Percentiles rank a stretch among this genome's conserved stretches.
Evolutionary conservation across 2,329 filamentous ascomycete species (phyloP).

Genomic region (Thermomyces lanuginosus): DNA sequence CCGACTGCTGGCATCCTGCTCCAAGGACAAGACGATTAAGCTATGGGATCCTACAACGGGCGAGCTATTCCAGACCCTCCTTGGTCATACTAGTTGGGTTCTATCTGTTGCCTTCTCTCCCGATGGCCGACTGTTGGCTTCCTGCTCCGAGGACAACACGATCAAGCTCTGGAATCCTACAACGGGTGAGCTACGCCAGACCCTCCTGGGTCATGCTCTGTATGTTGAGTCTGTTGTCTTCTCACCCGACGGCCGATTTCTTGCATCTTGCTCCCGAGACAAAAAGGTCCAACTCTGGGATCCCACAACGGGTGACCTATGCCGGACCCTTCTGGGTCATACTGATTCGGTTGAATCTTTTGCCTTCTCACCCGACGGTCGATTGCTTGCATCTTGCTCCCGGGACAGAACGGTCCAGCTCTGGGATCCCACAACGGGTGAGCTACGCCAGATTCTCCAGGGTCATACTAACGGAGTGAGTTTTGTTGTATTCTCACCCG

Average conservation of each 20-base stretch:
- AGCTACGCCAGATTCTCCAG: not conserved
- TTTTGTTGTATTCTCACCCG: not conserved
- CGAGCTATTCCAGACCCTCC: not conserved
- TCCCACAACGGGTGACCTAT: not conserved
- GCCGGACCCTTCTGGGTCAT: not conserved
- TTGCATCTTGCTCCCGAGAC: slow-evolving; percentile 11
- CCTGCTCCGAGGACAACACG: slow-evolving; percentile 6
- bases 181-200: slow-evolving; percentile 7
- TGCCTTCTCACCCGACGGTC: slow-evolving; percentile 1
- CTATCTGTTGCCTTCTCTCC: slow-evolving; percentile 13
- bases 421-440: slow-evolving; percentile 1
- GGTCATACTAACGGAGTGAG: not conserved
- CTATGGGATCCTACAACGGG: slow-evolving; percentile 7
- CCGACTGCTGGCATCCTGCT: slow-evolving; percentile 9
- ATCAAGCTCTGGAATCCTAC: slow-evolving; percentile 8
- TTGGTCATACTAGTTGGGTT: slow-evolving; percentile 5
- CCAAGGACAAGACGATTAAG: slow-evolving; percentile 7
- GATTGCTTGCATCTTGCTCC: not conserved
- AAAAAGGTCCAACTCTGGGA: slow-evolving; percentile 8
- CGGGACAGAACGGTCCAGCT: not conserved
- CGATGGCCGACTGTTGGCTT: slow-evolving; percentile 10
- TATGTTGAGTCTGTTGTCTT: slow-evolving; percentile 6
- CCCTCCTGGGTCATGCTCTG: slow-evolving; percentile 7
- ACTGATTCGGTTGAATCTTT: not conserved
- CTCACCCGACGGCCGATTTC: slow-evolving; percentile 8